phyloP scores from a whole-genome alignment of 352 stramenopile genomes.

The Globisporangium spinosum region DNA sequence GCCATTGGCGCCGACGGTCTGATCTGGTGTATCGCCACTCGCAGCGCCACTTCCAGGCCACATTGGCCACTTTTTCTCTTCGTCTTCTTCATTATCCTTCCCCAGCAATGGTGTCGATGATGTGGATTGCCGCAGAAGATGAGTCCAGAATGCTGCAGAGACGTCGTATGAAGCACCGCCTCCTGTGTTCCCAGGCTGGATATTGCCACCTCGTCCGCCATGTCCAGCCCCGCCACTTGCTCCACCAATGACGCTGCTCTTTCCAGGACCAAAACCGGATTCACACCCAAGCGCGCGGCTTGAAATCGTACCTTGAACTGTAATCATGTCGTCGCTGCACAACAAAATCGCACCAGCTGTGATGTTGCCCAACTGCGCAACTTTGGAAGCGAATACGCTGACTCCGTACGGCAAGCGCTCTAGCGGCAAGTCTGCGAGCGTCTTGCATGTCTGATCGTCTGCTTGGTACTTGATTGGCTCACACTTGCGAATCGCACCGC shows the following conservation, averaged over 20 bases:
- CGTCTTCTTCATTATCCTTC: not conserved
- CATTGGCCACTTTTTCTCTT: constrained; percentile 37
- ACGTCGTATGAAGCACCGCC: constrained; percentile 44
- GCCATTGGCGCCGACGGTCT: constrained; percentile 58
- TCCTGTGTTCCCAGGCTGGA: constrained; percentile 49
- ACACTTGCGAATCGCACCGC: constrained; percentile 43
- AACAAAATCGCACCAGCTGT: constrained; percentile 56
- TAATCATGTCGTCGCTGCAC: constrained; percentile 42
- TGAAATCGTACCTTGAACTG: constrained; percentile 34
- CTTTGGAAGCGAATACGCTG: constrained; percentile 39
- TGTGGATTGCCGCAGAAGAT: not conserved
- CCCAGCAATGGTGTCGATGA: not conserved
- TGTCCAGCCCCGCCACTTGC: constrained; percentile 69
- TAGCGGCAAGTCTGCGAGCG: constrained; percentile 16
- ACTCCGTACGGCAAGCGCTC: constrained; percentile 34
- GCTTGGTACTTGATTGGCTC: constrained; percentile 38
- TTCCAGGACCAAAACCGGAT: constrained; percentile 48
- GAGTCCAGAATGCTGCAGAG: not conserved
- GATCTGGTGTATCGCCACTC: constrained; percentile 44
- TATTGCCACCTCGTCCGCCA: constrained; percentile 55
- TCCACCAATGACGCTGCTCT: constrained; percentile 40
- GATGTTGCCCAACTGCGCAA: constrained; percentile 41
- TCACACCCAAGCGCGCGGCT: constrained; percentile 43
- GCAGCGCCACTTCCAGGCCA: constrained; percentile 65
- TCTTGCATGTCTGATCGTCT: constrained; percentile 34